Percentiles rank a stretch among this genome's conserved stretches.
These are phyloP conservation scores for Candida tallmaniae DNA, from an alignment of 805 yeast species.

Conservation along the genomic window DNA sequence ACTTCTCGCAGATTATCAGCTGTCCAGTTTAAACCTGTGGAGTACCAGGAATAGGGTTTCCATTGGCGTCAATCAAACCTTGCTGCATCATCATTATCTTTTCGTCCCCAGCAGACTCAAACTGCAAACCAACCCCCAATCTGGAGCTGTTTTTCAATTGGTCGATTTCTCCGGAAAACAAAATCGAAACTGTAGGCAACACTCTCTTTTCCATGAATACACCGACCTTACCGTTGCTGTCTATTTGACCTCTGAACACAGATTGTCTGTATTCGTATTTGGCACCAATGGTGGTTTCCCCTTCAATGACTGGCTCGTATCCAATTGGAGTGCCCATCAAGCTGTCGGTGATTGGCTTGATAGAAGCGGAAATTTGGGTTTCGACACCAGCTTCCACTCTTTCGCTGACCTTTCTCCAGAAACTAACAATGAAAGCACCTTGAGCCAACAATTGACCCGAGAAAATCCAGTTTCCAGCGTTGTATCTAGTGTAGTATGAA, in stretches of 20 bases:
- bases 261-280: slow-evolving; percentile 97
- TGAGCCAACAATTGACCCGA: slow-evolving; percentile 91
- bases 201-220: slow-evolving; percentile 91
- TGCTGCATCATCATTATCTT: slow-evolving; percentile 89
- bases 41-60: slow-evolving; percentile 82
- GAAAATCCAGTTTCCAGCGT: slow-evolving; percentile 85
- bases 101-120: slow-evolving; percentile 93
- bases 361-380: slow-evolving; percentile 72
- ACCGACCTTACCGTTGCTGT: slow-evolving; percentile 84
- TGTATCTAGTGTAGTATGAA: slow-evolving; percentile 86
- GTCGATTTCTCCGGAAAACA: slow-evolving; percentile 91
- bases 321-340: slow-evolving; percentile 78
- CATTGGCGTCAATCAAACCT: slow-evolving; percentile 76
- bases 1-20: neutral
- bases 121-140: slow-evolving; percentile 91
- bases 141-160: slow-evolving; percentile 67
- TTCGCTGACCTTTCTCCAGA: slow-evolving; percentile 91
- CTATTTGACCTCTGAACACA: slow-evolving; percentile 91
- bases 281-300: slow-evolving; percentile 90
- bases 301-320: slow-evolving; percentile 81
- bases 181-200: slow-evolving; percentile 82
- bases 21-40: slow-evolving; percentile 39
- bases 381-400: slow-evolving; percentile 94
- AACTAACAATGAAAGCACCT: slow-evolving; percentile 83
- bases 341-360: slow-evolving; percentile 69